phyloP scores from a whole-genome alignment of 495 filamentous ascomycete species.

The Clohesyomyces aquaticus region DNA sequence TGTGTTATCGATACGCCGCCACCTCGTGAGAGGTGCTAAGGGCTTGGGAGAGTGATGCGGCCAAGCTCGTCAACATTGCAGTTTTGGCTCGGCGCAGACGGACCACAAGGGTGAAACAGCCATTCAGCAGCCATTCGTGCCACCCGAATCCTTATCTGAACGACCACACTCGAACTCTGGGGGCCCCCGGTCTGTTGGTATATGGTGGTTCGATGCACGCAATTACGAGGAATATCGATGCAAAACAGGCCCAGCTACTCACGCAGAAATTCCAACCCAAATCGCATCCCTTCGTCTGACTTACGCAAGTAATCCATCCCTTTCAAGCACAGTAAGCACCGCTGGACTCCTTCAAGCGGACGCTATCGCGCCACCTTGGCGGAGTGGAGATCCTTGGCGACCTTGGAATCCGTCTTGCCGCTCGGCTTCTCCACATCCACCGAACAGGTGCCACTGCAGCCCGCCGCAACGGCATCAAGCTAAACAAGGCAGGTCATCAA shows the following conservation, averaged over 20 bases:
- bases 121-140: slow-evolving; percentile 5
- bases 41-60: neutral
- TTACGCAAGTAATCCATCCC: neutral
- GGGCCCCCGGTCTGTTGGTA: neutral
- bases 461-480: too few species aligned
- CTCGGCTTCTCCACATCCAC: slow-evolving; percentile 7
- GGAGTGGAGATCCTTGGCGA: slow-evolving; percentile 14
- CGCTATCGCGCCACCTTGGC: slow-evolving; percentile 6
- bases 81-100: slow-evolving; percentile 15
- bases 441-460: neutral
- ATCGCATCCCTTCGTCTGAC: neutral
- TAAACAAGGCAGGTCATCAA: slow-evolving; percentile 14
- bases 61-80: slow-evolving; percentile 21
- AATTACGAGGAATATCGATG: too few species aligned
- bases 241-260: too few species aligned
- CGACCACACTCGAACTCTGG: neutral
- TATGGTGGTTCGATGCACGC: neutral
- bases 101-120: slow-evolving; percentile 13
- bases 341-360: neutral
- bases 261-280: too few species aligned
- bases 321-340: neutral
- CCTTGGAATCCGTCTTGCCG: neutral
- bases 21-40: neutral
- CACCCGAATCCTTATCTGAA: slow-evolving; percentile 10
- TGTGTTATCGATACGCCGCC: slow-evolving; percentile 20